Evolutionary conservation across 805 yeast species (phyloP).

Genomic region (Candida insectalens): DNA sequence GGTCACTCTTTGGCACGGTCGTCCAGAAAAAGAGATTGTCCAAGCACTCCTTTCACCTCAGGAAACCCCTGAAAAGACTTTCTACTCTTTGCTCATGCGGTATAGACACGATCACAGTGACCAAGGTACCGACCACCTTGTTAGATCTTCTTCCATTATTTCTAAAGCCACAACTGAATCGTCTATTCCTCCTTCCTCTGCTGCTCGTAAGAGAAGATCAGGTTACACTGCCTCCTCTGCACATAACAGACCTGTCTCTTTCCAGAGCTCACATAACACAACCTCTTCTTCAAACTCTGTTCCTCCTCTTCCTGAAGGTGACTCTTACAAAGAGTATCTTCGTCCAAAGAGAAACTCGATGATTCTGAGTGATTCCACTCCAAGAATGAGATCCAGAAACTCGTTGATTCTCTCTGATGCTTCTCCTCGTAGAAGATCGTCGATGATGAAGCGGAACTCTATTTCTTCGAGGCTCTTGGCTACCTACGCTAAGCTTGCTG

Average conservation of each 20-base stretch:
- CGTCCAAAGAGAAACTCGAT: slow-evolving; percentile 7
- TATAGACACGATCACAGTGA: slow-evolving; percentile 26
- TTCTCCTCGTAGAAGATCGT: slow-evolving; percentile 5
- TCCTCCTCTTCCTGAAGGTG: slow-evolving; percentile 11
- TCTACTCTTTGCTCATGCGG: slow-evolving; percentile 25
- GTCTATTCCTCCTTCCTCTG: slow-evolving; percentile 7
- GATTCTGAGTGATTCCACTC: slow-evolving; percentile 1
- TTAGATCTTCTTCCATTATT: slow-evolving; percentile 22
- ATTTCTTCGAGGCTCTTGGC: slow-evolving; percentile 62
- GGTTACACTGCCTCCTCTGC: slow-evolving; percentile 34
- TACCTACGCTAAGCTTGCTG: slow-evolving; percentile 62
- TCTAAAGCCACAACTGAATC: slow-evolving; percentile 17
- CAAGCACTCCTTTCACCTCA: slow-evolving; percentile 18
- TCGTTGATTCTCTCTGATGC: slow-evolving; percentile 1
- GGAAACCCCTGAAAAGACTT: slow-evolving; percentile 28
- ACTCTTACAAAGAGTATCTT: slow-evolving; percentile 12
- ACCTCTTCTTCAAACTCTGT: slow-evolving; percentile 1
- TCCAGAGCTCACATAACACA: slow-evolving; percentile 21
- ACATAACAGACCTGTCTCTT: slow-evolving; percentile 37
- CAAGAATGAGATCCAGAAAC: slow-evolving; percentile 9
- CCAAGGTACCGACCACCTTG: slow-evolving; percentile 11
- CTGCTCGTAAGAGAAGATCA: slow-evolving; percentile 27
- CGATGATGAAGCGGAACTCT: slow-evolving; percentile 49
- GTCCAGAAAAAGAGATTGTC: slow-evolving; percentile 28
- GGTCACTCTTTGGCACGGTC: slow-evolving; percentile 49